These are phyloP conservation scores for Candida parachauliodes DNA, from an alignment of 805 yeast species.

Conservation along the genomic window DNA sequence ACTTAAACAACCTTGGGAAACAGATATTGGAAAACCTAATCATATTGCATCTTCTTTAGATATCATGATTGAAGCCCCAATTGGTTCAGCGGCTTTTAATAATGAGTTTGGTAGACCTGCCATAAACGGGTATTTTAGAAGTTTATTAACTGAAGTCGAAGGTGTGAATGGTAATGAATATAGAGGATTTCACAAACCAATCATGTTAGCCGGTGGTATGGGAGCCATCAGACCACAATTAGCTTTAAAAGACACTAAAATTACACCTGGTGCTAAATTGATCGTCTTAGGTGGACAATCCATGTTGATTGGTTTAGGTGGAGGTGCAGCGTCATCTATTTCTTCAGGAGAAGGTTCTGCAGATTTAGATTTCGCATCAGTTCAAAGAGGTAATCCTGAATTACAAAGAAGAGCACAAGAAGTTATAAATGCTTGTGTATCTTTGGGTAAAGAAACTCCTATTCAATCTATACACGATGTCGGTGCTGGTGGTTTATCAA, in stretches of 20 bases:
- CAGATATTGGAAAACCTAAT: constrained; percentile 80
- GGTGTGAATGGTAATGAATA: constrained; percentile 66
- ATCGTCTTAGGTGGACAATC: constrained; percentile 97
- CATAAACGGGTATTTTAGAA: constrained; percentile 93
- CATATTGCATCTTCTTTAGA: constrained; percentile 93
- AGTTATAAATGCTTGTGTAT: constrained; percentile 91
- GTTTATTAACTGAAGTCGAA: constrained; percentile 76
- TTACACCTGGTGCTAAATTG: constrained; percentile 87
- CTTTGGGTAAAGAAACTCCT: constrained; percentile 71
- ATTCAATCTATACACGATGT: constrained; percentile 97
- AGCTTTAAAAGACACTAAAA: constrained; percentile 80
- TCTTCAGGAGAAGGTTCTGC: constrained; percentile 97
- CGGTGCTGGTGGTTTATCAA: constrained; percentile 98
- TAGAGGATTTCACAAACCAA: constrained; percentile 98
- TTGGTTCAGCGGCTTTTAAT: constrained; percentile 97
- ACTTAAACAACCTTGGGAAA: constrained; percentile 92
- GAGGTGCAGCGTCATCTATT: constrained; percentile 98
- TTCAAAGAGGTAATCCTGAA: constrained; percentile 98
- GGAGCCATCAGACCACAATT: constrained; percentile 94
- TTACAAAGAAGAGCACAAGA: constrained; percentile 99
- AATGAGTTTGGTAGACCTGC: constrained; percentile 99
- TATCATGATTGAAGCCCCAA: constrained; percentile 95
- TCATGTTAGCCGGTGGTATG: constrained; percentile 99
- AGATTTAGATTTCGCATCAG: constrained; percentile 95
- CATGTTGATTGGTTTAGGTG: constrained; percentile 98